Percentiles rank a stretch among this genome's conserved stretches.
Conservation (phyloP, 345 rosid genomes). For the Lumnitzera racemosa region DNA sequence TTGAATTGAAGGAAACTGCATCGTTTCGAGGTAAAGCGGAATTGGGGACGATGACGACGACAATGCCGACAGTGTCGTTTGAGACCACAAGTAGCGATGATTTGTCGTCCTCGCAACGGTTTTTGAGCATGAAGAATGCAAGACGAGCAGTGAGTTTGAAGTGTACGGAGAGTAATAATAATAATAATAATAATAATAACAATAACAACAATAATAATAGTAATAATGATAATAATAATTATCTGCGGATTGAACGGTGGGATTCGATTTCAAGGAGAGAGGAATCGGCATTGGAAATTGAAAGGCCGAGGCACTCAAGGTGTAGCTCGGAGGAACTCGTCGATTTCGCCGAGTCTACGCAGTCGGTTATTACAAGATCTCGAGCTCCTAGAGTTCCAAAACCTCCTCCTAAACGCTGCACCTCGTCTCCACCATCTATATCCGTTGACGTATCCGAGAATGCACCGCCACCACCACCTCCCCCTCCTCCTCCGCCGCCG, state of each 20-base stretch:
- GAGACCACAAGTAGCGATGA: slow-evolving; percentile 28
- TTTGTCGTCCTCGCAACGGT: slow-evolving; percentile 60
- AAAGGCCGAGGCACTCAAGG: slow-evolving; percentile 42
- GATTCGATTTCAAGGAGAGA: slow-evolving; percentile 31
- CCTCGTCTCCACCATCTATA: slow-evolving; percentile 13
- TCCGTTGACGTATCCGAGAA: slow-evolving; percentile 2
- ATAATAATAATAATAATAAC: slow-evolving; percentile 17
- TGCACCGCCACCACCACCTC: slow-evolving; percentile 17
- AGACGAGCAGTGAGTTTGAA: slow-evolving; percentile 34
- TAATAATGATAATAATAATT: slow-evolving; percentile 8
- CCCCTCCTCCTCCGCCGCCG: slow-evolving; percentile 21
- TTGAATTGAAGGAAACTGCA: slow-evolving; percentile 41
- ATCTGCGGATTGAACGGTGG: slow-evolving; percentile 16
- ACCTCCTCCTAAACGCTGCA: slow-evolving; percentile 76
- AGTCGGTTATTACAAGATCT: slow-evolving; percentile 43
- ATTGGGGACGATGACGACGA: slow-evolving; percentile 37
- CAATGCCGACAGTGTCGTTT: slow-evolving; percentile 35
- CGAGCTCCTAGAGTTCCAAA: slow-evolving; percentile 80
- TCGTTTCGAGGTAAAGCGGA: slow-evolving; percentile 28
- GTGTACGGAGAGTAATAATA: slow-evolving; percentile 41
- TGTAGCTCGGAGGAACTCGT: slow-evolving; percentile 63
- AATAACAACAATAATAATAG: slow-evolving; percentile 19
- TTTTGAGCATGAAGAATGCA: slow-evolving; percentile 56
- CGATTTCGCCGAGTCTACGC: slow-evolving; percentile 51
- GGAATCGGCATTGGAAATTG: slow-evolving; percentile 33